Conservation (phyloP, 1,139 yeast genomes). For the Spencermartinsiella ligniputridi region DNA sequence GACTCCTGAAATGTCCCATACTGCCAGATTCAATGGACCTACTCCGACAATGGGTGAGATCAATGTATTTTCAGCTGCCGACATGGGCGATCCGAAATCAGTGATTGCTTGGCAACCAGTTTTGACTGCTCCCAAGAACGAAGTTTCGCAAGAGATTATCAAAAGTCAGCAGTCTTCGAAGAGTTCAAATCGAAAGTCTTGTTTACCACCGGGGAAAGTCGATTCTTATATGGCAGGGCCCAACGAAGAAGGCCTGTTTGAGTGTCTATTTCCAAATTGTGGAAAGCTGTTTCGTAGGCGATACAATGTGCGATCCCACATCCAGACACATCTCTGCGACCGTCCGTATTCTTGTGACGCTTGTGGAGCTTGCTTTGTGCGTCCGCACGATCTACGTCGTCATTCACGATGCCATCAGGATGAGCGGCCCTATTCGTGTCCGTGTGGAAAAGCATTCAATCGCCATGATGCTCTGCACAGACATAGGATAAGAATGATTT, state of each 20-base stretch:
- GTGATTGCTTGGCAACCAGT: conserved; percentile 37
- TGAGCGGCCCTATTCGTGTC: conserved; percentile 70
- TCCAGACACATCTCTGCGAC: conserved; percentile 94
- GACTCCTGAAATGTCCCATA: conserved; percentile 23
- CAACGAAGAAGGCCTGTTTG: conserved; percentile 56
- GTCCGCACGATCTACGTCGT: conserved; percentile 90
- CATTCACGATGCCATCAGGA: conserved; percentile 80
- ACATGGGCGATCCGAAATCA: conserved; percentile 21
- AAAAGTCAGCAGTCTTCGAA: conserved; percentile 28
- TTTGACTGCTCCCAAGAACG: conserved; percentile 32
- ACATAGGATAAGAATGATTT: conserved; percentile 75
- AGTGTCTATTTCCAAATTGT: conserved; percentile 76
- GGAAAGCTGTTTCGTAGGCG: conserved; percentile 81
- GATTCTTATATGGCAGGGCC: conserved; percentile 84
- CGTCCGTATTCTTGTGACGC: conserved; percentile 69
- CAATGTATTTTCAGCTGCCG: conserved; percentile 23
- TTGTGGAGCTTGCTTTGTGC: conserved; percentile 63
- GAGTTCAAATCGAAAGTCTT: conserved; percentile 42
- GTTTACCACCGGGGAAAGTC: conserved; percentile 84
- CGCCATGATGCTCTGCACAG: conserved; percentile 83
- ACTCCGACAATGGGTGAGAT: conserved; percentile 20
- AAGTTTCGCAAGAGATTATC: conserved; percentile 31
- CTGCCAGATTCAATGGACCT: conserved; percentile 21
- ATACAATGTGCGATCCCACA: conserved; percentile 93
- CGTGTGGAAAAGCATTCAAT: conserved; percentile 89